Evolutionary conservation across 1,284 basidiomycete species (phyloP).

Genomic region (Heterobasidion parviporum): DNA sequence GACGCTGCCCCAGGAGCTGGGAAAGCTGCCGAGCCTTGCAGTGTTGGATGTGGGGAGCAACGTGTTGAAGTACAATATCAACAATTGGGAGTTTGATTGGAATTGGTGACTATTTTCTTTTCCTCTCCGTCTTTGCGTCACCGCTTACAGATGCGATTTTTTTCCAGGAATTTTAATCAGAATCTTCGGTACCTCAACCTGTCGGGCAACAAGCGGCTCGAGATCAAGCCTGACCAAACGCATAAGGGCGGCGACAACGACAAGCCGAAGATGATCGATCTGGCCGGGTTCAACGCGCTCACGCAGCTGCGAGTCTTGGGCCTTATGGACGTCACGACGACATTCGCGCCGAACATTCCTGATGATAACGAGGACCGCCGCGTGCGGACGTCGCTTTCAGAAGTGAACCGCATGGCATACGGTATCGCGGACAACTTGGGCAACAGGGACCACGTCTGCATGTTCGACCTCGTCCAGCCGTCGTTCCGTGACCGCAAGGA

Average conservation of each 20-base stretch:
- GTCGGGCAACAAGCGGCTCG: slow-evolving; percentile 83
- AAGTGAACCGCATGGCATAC: slow-evolving; percentile 91
- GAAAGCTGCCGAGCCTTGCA: slow-evolving; percentile 73
- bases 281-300: slow-evolving; percentile 86
- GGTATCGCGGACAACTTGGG: slow-evolving; percentile 97
- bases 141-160: neutral
- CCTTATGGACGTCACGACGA: slow-evolving; percentile 96
- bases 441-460: slow-evolving; percentile 68
- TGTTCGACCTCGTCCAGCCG: slow-evolving; percentile 92
- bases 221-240: slow-evolving; percentile 65
- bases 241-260: slow-evolving; percentile 22
- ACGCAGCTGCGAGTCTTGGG: slow-evolving; percentile 83
- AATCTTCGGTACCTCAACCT: slow-evolving; percentile 87
- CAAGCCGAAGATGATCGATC: slow-evolving; percentile 26
- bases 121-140: neutral
- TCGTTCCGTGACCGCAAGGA: slow-evolving; percentile 72
- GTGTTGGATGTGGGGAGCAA: slow-evolving; percentile 95
- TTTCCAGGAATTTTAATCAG: slow-evolving; percentile 90
- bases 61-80: slow-evolving; percentile 93
- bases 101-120: slow-evolving; percentile 69
- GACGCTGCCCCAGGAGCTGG: slow-evolving; percentile 87
- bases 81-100: slow-evolving; percentile 99
- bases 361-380: slow-evolving; percentile 91
- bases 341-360: slow-evolving; percentile 69
- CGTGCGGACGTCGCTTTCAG: slow-evolving; percentile 86